Base-by-base conservation (phyloP, 2,329 filamentous ascomycete genomes). In the Hypoxylon sp. region DNA sequence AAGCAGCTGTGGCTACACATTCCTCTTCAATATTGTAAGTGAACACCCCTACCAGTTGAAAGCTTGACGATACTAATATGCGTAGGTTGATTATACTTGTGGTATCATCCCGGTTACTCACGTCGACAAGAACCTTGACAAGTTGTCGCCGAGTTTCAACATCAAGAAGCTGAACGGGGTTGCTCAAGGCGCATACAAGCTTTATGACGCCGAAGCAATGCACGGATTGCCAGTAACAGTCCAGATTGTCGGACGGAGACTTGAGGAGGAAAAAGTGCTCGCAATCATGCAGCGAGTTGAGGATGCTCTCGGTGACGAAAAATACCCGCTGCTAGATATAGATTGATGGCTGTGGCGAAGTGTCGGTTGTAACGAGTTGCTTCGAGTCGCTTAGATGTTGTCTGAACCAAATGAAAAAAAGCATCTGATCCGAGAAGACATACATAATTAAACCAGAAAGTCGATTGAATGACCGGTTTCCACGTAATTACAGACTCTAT, bases 1-100 rank as follows among this genome's bases (percentile, higher is more conserved):
- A 40, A 90, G 89, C 61, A 91, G 88, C 65, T 97, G 93, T 69
- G 92, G 92, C 1, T 97, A 98, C 71, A 97, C 93, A 0, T 97
- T 97, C 72, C 76, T 97, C 53, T 98, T 95, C 78, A 97, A 97
- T 68, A 65, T 97, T 69, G 88, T 90, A 77, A 75, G 85, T 77
- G 5, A 33, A 45, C 5, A 15, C 49, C 26, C 9, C 15, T 18
- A 7, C 18, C 20, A 24, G 13, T 46, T 2, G 21, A n/a, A 27
- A 24, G 9, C 6, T 18, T 13, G 7, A 11, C 15, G 45, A 59
- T 53, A 31, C 59, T 62, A 48, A 67, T 11, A 9, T 3, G 8
- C 18, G 21, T 51, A 91, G 85, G 84, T 97, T 45, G 94, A 97
- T 72, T 97, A 97, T 75, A 85, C 90, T 1, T 84, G 85, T 10